phyloP scores from a whole-genome alignment of 441 rosid genomes.

The Erysimum pusillum region DNA sequence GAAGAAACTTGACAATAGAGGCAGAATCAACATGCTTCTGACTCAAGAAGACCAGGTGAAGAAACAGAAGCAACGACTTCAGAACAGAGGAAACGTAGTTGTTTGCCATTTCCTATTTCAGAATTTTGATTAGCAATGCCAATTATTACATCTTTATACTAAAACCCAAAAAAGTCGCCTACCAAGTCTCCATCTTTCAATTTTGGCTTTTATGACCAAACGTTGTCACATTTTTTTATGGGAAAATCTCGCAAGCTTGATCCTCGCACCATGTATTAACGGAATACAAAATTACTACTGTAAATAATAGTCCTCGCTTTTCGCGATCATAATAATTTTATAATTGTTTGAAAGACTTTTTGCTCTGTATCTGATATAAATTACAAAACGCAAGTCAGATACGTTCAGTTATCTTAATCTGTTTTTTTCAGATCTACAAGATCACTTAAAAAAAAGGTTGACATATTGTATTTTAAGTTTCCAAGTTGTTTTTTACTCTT shows the following conservation, averaged over 20 bases:
- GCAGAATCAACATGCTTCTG: neutral
- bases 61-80: slow-evolving; percentile 14
- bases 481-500: too few species aligned
- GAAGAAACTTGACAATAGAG: slow-evolving; percentile 57
- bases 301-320: too few species aligned
- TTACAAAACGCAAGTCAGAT: too few species aligned
- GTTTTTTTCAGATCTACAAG: too few species aligned
- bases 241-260: neutral
- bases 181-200: neutral
- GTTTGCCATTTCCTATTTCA: neutral
- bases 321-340: too few species aligned
- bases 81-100: slow-evolving; percentile 11
- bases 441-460: too few species aligned
- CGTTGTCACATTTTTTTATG: neutral
- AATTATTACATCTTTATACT: neutral
- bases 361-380: too few species aligned
- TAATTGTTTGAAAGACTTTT: too few species aligned
- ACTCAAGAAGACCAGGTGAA: slow-evolving; percentile 19
- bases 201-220: neutral
- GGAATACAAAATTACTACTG: too few species aligned
- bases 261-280: too few species aligned
- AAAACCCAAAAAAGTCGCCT: neutral
- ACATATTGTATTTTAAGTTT: too few species aligned
- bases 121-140: neutral
- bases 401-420: too few species aligned